These are phyloP conservation scores for Peronosclerospora sorghi DNA, from an alignment of 352 stramenopile genomes.

Conservation along the genomic window DNA sequence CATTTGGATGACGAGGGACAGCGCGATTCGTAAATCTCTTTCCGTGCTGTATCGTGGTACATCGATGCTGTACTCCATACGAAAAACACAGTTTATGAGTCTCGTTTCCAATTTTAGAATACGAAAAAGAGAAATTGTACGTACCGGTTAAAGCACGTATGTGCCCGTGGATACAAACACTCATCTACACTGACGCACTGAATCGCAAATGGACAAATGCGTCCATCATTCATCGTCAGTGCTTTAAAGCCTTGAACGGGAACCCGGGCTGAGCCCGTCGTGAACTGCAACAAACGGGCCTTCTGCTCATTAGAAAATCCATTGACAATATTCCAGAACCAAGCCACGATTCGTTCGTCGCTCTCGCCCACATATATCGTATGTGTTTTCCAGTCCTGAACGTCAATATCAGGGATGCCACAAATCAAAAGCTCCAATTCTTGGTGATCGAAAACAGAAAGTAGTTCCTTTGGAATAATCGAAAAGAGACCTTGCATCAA, in stretches of 20 bases:
- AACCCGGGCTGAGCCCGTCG: conserved; percentile 94
- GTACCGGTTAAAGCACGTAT: conserved; percentile 84
- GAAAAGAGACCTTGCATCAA: conserved; percentile 95
- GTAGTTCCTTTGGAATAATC: conserved; percentile 89
- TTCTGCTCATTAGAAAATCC: conserved; percentile 91
- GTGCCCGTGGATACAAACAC: conserved; percentile 70
- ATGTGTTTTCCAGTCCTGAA: conserved; percentile 92
- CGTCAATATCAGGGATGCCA: conserved; percentile 95
- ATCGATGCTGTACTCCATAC: conserved; percentile 40
- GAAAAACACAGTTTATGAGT: conserved; percentile 2
- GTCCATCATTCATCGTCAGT: conserved; percentile 80
- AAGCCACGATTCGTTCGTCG: conserved; percentile 86
- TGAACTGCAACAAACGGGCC: conserved; percentile 95
- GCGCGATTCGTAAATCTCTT: conserved; percentile 64
- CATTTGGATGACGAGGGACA: conserved; percentile 81
- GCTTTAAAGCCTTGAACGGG: conserved; percentile 82
- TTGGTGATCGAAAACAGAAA: conserved; percentile 94
- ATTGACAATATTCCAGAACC: conserved; percentile 97
- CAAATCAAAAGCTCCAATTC: conserved; percentile 97
- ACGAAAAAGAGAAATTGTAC: conserved; percentile 3
- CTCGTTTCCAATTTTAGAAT: not conserved
- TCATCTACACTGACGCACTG: conserved; percentile 74
- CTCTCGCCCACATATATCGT: conserved; percentile 90
- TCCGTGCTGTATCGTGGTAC: conserved; percentile 62
- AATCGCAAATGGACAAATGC: conserved; percentile 81